Conservation (phyloP, 2,329 filamentous ascomycete genomes). For the Trematosphaeria pertusa region DNA sequence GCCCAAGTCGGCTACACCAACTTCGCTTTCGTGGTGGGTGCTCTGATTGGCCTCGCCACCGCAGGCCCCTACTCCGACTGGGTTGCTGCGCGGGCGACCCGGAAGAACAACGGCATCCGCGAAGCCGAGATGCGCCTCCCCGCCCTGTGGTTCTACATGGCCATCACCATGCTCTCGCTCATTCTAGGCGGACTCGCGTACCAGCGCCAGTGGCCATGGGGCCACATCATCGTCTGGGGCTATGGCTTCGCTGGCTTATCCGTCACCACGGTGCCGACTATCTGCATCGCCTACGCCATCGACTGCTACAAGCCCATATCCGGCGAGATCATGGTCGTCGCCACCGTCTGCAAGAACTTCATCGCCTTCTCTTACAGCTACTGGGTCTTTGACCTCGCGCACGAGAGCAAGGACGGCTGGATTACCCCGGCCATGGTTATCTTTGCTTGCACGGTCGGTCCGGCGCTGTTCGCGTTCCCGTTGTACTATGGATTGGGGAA, state of each 20-base stretch:
- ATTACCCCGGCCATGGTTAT: constrained; percentile 54
- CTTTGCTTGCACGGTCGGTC: constrained; percentile 50
- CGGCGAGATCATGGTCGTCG: constrained; percentile 55
- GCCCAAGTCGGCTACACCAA: constrained; percentile 59
- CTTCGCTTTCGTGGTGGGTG: constrained; percentile 56
- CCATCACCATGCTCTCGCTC: constrained; percentile 58
- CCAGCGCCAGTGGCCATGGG: constrained; percentile 58
- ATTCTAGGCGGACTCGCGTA: constrained; percentile 59
- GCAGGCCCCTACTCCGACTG: constrained; percentile 65
- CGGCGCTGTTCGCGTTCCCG: constrained; percentile 49
- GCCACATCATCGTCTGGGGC: constrained; percentile 57
- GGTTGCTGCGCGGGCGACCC: constrained; percentile 62
- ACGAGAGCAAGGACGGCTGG: constrained; percentile 46
- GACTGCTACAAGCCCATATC: constrained; percentile 57
- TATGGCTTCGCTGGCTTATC: constrained; percentile 54
- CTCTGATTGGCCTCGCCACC: constrained; percentile 60
- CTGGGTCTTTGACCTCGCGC: constrained; percentile 50
- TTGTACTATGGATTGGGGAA: constrained; percentile 53
- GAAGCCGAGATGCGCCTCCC: constrained; percentile 66
- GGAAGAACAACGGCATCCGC: constrained; percentile 61
- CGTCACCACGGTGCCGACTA: constrained; percentile 52
- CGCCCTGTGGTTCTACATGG: constrained; percentile 53
- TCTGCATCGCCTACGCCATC: constrained; percentile 54
- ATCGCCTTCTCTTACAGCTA: constrained; percentile 53
- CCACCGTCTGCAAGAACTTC: constrained; percentile 55